phyloP scores from a whole-genome alignment of 352 stramenopile genomes.

The Globisporangium splendens region DNA sequence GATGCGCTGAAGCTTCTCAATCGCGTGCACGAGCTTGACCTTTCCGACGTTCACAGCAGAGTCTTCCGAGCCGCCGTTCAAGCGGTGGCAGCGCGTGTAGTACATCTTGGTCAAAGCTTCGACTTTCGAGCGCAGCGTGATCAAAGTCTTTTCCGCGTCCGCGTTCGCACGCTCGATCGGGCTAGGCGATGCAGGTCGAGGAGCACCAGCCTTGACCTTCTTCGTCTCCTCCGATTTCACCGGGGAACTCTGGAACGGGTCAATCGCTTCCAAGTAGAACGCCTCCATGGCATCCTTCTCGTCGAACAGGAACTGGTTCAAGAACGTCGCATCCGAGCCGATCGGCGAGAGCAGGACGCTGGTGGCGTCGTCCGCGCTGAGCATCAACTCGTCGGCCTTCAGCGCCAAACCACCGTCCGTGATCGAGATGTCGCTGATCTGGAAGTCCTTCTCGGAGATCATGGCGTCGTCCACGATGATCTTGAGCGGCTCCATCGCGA shows the following conservation, averaged over 20 bases:
- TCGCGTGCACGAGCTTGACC: conserved; percentile 44
- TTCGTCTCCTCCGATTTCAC: conserved; percentile 11
- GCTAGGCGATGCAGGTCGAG: background rate
- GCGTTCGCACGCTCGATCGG: conserved; percentile 9
- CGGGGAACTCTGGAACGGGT: conserved; percentile 41
- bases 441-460: conserved; percentile 29
- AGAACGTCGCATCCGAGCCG: conserved; percentile 39
- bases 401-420: conserved; percentile 13
- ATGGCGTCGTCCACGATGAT: conserved; percentile 9
- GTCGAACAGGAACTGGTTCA: conserved; percentile 40
- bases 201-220: background rate
- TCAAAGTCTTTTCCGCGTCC: conserved; percentile 36
- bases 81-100: conserved; percentile 54
- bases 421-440: conserved; percentile 43
- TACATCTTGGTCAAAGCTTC: conserved; percentile 55
- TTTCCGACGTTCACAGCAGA: conserved; percentile 27
- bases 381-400: conserved; percentile 19
- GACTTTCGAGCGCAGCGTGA: conserved; percentile 46
- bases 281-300: conserved; percentile 61
- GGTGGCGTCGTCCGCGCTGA: conserved; percentile 34
- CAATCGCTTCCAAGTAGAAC: conserved; percentile 57
- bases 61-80: conserved; percentile 18
- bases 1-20: conserved; percentile 55
- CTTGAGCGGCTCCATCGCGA: conserved; percentile 12
- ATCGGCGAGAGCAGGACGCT: conserved; percentile 59